Percentiles rank a stretch among this genome's conserved stretches.
Evolutionary conservation across 352 stramenopile species (phyloP).

Genomic region (Phytopythium litorale): DNA sequence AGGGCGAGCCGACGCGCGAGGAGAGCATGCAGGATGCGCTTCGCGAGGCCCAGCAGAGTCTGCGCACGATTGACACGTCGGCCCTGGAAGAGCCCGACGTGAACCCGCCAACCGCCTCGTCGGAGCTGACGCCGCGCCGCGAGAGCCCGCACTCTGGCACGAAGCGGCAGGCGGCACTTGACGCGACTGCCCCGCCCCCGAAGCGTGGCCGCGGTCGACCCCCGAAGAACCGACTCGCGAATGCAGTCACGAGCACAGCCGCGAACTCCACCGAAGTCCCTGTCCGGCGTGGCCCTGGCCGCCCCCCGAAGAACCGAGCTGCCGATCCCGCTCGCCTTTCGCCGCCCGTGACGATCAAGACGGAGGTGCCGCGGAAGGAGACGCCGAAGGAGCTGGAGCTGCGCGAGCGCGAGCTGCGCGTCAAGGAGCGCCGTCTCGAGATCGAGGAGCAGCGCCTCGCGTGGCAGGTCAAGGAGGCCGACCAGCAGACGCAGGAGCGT

Average conservation of each 20-base stretch:
- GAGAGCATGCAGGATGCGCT: slow-evolving; percentile 29
- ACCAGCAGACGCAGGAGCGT: slow-evolving; percentile 25
- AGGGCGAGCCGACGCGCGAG: slow-evolving; percentile 16
- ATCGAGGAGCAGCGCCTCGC: slow-evolving; percentile 31
- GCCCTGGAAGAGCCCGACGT: slow-evolving; percentile 1
- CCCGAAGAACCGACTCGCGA: background rate
- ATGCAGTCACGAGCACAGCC: background rate
- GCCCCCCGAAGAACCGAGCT: background rate
- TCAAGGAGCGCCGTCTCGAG: slow-evolving; percentile 27
- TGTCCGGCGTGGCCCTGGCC: background rate
- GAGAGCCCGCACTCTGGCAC: background rate
- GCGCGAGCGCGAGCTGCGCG: slow-evolving; percentile 27
- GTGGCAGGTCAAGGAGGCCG: slow-evolving; percentile 28
- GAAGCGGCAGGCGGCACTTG: background rate
- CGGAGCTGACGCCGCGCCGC: background rate
- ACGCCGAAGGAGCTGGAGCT: slow-evolving; percentile 5
- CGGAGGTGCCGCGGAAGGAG: slow-evolving; percentile 6
- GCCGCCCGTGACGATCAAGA: slow-evolving; percentile 6
- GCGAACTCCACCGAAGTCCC: background rate
- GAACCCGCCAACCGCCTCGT: background rate
- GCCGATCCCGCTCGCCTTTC: background rate
- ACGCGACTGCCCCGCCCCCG: background rate
- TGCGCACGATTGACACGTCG: slow-evolving; percentile 16
- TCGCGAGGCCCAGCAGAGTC: slow-evolving; percentile 17
- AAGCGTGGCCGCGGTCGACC: background rate